Percentiles rank a stretch among this genome's conserved stretches.
phyloP scores from a whole-genome alignment of 148 eudicot genomes.

The Chenopodium berlandieri region DNA sequence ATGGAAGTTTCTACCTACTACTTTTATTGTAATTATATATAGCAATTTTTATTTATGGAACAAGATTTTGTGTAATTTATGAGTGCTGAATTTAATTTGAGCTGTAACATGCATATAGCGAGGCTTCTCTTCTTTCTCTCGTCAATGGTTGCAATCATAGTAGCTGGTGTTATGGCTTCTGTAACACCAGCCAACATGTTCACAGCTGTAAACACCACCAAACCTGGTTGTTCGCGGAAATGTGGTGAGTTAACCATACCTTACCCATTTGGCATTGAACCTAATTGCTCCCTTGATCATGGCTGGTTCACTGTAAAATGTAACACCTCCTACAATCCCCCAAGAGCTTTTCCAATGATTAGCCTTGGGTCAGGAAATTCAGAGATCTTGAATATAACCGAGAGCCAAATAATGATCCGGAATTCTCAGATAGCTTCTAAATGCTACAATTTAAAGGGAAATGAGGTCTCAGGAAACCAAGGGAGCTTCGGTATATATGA shows the following conservation, averaged over 20 bases:
- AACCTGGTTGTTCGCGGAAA: not conserved
- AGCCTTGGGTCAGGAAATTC: constrained; percentile 1
- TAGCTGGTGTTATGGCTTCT: not conserved
- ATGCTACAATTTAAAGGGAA: not conserved
- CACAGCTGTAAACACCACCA: constrained; percentile 22
- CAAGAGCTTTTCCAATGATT: constrained; percentile 15
- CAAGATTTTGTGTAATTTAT: not conserved
- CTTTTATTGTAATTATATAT: not conserved
- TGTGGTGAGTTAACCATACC: not conserved
- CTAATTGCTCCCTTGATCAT: too few species aligned
- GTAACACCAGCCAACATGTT: constrained; percentile 7
- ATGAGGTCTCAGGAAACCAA: not conserved
- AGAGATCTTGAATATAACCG: constrained; percentile 24
- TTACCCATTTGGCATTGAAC: not conserved
- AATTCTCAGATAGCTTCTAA: constrained; percentile 13
- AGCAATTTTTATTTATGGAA: not conserved
- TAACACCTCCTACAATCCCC: not conserved
- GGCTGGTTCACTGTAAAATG: not conserved
- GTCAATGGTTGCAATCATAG: not conserved
- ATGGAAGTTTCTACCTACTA: not conserved
- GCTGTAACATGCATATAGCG: not conserved
- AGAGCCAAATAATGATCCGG: constrained; percentile 19
- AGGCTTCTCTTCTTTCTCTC: not conserved
- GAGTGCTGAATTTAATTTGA: too few species aligned
- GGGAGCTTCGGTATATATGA: not conserved